Conservation (phyloP, 2,329 filamentous ascomycete genomes). For the Colletotrichum noveboracense region DNA sequence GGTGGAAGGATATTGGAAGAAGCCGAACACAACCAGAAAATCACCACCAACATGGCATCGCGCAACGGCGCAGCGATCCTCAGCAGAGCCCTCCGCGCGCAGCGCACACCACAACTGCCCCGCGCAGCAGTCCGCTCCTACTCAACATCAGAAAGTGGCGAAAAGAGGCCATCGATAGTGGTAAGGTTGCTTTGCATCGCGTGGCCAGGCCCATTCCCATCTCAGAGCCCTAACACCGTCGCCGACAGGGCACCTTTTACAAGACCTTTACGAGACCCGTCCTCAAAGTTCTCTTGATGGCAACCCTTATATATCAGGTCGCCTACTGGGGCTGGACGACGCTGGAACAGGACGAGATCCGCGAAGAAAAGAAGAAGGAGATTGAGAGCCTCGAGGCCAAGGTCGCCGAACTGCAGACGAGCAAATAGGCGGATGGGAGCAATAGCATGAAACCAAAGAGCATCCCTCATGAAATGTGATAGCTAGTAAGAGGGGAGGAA, state of each 20-base stretch:
- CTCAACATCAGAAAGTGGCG: background rate
- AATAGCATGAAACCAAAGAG: background rate
- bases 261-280: slow-evolving; percentile 76
- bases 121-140: background rate
- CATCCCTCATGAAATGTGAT: background rate
- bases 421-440: background rate
- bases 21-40: background rate
- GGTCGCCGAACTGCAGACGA: slow-evolving; percentile 37
- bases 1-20: background rate
- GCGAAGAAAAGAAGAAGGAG: slow-evolving; percentile 46
- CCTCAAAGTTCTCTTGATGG: slow-evolving; percentile 75
- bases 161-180: slow-evolving; percentile 17
- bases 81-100: slow-evolving; percentile 1
- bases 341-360: slow-evolving; percentile 74
- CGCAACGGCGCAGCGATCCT: background rate
- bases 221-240: background rate
- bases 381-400: slow-evolving; percentile 42
- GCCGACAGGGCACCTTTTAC: slow-evolving; percentile 69
- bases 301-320: slow-evolving; percentile 81
- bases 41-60: slow-evolving; percentile 1
- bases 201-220: background rate
- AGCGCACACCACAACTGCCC: background rate
- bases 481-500: background rate
- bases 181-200: background rate
- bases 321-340: slow-evolving; percentile 77